Conservation (phyloP, 2,329 filamentous ascomycete genomes). For the Penicillium sp. region DNA sequence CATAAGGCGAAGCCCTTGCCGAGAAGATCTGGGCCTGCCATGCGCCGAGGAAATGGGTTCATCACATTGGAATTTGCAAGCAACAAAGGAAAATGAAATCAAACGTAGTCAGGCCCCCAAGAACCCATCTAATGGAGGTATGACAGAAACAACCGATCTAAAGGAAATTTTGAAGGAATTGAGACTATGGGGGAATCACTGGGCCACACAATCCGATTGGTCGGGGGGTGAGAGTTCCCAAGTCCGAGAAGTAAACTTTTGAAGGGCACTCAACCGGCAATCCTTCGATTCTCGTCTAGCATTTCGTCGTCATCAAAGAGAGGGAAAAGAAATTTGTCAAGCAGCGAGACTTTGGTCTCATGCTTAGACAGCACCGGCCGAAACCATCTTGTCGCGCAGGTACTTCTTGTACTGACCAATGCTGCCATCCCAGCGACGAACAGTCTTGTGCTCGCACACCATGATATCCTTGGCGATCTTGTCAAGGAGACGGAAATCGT, state of each 20-base stretch:
- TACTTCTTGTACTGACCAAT: conserved; percentile 98
- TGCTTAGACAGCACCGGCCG: conserved; percentile 70
- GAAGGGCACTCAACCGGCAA: conserved; percentile 15
- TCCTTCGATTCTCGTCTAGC: conserved; percentile 30
- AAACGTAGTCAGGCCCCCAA: conserved; percentile 8
- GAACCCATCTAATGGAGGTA: conserved; percentile 1
- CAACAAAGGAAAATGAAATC: conserved; percentile 18
- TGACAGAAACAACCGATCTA: conserved; percentile 7
- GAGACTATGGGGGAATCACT: conserved; percentile 2
- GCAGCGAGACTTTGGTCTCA: conserved; percentile 8
- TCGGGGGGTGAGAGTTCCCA: not conserved
- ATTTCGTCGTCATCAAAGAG: conserved; percentile 31
- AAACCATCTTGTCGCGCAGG: conserved; percentile 98
- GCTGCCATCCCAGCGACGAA: conserved; percentile 77
- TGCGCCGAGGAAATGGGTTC: conserved; percentile 14
- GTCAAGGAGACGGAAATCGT: conserved; percentile 98
- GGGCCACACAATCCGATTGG: conserved; percentile 1
- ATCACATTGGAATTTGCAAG: conserved; percentile 9
- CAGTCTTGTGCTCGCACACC: conserved; percentile 97
- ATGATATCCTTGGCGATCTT: conserved; percentile 99
- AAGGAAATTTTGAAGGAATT: conserved; percentile 7
- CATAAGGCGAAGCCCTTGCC: conserved; percentile 4
- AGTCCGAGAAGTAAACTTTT: conserved; percentile 17
- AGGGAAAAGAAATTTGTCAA: conserved; percentile 13
- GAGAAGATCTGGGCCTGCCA: conserved; percentile 4